Base-by-base conservation (phyloP, 2,329 filamentous ascomycete species). In the Penicillium concentricum region DNA sequence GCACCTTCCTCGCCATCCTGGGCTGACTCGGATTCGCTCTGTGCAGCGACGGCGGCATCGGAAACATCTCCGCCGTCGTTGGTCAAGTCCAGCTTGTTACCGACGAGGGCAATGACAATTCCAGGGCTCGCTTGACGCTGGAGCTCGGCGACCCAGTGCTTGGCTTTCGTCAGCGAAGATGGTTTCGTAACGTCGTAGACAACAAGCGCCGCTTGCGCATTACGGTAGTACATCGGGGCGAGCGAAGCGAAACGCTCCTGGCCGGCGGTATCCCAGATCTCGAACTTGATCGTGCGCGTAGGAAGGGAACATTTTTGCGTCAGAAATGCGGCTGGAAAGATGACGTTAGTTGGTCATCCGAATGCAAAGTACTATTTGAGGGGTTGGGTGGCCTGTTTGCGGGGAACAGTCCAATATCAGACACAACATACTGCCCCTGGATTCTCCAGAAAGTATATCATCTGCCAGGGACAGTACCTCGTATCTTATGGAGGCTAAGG, bases 161-260 rank as follows among this genome's bases (percentile, higher is more conserved):
- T 96, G 51, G 94, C 94, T 81, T 99, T 97, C 77, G 91, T 87
- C 67, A 99, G 87, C 46, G 92, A 96, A 48, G 91, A 94, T 42
- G 92, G 90, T 78, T 97, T 97, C 61, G 94, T 99, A 69, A 99
- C 87, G 74, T 99, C 93, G 85, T 97, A 99, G 74, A 97, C 93
- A 61, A 99, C 93, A 66, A 99, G 89, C 15, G 94, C 94, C 62
- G 92, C 92, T 80, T 97, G 93, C 50, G 94, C 94, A 75, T 99
- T 97, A 78, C 93, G 92, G 82, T 97, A 97, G 84, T 99, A 99
- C 94, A 97, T 97, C 69, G 93, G 94, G 51, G 94, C 94, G 59
- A 97, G 86, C 50, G 90, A 95, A 68, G 93, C 93, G 73, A 97
- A 99, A 62, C 93, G 91, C 81, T 99, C 93, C 78, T 99, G 93